A percentile compares a stretch with the other conserved stretches of the same genome.
These are phyloP conservation scores for Leucosporidium scottii DNA, from an alignment of 768 basidiomycete genomes.

Conservation along the genomic window DNA sequence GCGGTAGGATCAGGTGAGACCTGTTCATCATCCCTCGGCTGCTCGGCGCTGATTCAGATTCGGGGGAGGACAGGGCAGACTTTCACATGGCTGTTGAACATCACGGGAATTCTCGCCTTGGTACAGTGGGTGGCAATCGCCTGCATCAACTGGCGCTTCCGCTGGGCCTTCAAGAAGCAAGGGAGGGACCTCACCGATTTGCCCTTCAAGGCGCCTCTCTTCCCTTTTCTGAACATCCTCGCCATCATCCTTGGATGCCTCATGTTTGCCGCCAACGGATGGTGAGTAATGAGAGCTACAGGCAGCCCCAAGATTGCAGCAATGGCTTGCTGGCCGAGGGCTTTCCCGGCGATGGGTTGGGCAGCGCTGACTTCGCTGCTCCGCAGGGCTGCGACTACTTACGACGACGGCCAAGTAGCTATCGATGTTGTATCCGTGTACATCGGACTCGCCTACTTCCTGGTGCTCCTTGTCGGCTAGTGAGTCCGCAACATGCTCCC, in stretches of 20 bases:
- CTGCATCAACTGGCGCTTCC: conserved; percentile 56
- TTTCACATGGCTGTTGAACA: conserved; percentile 48
- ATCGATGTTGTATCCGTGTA: conserved; percentile 57
- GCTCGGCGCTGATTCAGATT: conserved; percentile 6
- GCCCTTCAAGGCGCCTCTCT: conserved; percentile 55
- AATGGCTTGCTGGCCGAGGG: too few relatives aligned
- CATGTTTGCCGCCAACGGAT: conserved; percentile 52
- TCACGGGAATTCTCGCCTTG: conserved; percentile 59
- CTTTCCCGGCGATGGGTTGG: too few relatives aligned
- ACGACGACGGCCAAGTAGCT: conserved; percentile 46
- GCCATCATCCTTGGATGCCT: conserved; percentile 50
- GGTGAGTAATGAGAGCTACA: neutral
- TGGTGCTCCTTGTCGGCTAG: conserved; percentile 49
- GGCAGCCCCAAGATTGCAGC: too few relatives aligned
- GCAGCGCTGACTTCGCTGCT: too few relatives aligned
- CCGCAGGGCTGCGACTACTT: conserved; percentile 29
- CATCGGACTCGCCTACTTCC: conserved; percentile 51
- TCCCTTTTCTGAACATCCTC: conserved; percentile 51
- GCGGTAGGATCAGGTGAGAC: conserved; percentile 53
- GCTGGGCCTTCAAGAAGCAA: conserved; percentile 55
- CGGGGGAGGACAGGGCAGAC: too few relatives aligned
- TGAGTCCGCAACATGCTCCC: conserved; percentile 22
- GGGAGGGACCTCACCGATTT: conserved; percentile 52
- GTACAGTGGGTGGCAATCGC: conserved; percentile 54
- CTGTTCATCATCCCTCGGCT: conserved; percentile 10